phyloP scores from a whole-genome alignment of 2,329 filamentous ascomycete genomes.

The Ophidiomyces ophidiicola region DNA sequence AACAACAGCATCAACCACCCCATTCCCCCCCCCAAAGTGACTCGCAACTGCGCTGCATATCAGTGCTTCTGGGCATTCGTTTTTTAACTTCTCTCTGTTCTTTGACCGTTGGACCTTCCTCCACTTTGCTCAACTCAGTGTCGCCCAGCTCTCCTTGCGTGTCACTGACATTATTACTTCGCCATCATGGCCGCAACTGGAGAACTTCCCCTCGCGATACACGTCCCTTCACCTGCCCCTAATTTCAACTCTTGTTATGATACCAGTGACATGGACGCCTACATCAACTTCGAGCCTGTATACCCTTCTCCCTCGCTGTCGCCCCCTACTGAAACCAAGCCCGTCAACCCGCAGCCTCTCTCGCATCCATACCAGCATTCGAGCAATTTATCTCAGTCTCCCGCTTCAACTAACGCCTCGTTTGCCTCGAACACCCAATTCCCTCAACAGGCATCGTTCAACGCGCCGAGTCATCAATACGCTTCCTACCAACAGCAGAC shows the following conservation, averaged over 20 bases:
- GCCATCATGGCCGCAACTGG: conserved; percentile 15
- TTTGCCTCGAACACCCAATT: conserved; percentile 27
- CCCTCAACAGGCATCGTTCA: conserved; percentile 38
- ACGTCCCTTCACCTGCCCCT: conserved; percentile 21
- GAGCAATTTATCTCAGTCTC: conserved; percentile 28
- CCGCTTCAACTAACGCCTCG: conserved; percentile 22
- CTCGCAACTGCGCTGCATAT: too few relatives aligned
- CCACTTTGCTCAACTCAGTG: too few relatives aligned
- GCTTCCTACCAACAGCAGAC: conserved; percentile 93
- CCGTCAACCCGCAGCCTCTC: conserved; percentile 3
- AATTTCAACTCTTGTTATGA: conserved; percentile 29
- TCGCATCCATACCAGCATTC: conserved; percentile 19
- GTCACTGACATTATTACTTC: too few relatives aligned
- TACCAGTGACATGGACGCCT: conserved; percentile 34
- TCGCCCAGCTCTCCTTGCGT: too few relatives aligned
- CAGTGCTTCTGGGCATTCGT: too few relatives aligned
- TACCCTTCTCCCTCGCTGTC: conserved; percentile 26
- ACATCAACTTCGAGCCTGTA: conserved; percentile 37
- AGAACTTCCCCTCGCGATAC: conserved; percentile 18
- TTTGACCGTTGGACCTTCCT: too few relatives aligned
- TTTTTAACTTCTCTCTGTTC: too few relatives aligned
- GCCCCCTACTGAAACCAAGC: conserved; percentile 12
- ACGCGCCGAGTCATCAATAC: conserved; percentile 86
- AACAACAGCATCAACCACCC: too few relatives aligned
- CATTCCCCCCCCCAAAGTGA: too few relatives aligned